Conservation (phyloP, 345 rosid species). For the Rhodamnia rubescens region DNA sequence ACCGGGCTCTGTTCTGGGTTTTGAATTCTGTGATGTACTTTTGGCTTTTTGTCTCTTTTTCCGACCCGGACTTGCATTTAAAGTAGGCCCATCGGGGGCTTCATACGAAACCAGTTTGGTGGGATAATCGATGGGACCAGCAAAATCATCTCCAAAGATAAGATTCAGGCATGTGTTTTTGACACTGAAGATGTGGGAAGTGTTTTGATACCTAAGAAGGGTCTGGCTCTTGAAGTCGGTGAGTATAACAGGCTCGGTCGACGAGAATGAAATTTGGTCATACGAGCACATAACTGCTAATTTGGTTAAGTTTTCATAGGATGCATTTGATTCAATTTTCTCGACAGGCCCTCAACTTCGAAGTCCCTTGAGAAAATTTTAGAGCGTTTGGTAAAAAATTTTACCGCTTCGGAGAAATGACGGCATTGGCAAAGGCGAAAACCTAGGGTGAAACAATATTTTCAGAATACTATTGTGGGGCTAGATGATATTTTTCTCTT, state of each 20-base stretch:
- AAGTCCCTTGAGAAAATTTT: background rate
- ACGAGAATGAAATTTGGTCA: background rate
- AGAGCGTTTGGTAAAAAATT: background rate
- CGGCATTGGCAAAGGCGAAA: no score
- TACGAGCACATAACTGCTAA: background rate
- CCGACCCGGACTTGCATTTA: background rate
- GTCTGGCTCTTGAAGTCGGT: background rate
- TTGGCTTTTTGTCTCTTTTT: background rate
- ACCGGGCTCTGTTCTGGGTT: background rate
- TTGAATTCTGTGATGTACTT: background rate
- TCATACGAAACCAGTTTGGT: background rate
- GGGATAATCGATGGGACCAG: background rate
- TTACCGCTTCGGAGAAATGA: no score
- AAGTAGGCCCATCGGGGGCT: background rate
- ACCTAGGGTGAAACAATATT: background rate
- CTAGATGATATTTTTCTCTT: background rate
- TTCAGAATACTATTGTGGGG: background rate
- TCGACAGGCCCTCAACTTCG: accelerated
- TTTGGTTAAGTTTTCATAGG: background rate
- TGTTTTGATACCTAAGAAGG: no score
- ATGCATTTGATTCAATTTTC: background rate
- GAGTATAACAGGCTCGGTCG: background rate
- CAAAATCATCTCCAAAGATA: background rate
- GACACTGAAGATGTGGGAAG: no score
- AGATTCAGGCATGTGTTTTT: background rate